phyloP scores from a whole-genome alignment of 2,329 filamentous ascomycete species.

The Paecilomyces formosus region DNA sequence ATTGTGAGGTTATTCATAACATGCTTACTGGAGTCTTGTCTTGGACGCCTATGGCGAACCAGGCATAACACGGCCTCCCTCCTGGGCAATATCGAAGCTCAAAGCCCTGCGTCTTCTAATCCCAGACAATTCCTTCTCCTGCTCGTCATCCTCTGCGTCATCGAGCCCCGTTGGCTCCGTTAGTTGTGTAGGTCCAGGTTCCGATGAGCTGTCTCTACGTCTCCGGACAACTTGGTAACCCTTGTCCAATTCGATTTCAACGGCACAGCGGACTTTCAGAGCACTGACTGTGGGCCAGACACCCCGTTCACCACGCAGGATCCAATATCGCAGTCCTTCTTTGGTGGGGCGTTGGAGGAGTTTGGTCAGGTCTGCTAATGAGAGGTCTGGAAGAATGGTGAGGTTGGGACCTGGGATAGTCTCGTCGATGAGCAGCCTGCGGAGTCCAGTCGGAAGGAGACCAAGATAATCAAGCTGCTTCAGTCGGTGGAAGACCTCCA shows the following conservation, averaged over 20 bases:
- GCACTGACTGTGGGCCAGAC: constrained; percentile 87
- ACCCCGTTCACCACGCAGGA: constrained; percentile 71
- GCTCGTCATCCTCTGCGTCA: too few species aligned
- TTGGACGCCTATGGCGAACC: not conserved
- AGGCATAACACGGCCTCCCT: not conserved
- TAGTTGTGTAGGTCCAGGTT: constrained; percentile 13
- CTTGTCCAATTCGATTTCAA: constrained; percentile 81
- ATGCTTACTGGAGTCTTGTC: not conserved
- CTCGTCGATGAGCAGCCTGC: constrained; percentile 76
- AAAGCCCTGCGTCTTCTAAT: constrained; percentile 9
- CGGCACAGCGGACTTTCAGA: constrained; percentile 69
- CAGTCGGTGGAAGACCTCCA: constrained; percentile 74
- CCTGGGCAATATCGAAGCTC: constrained; percentile 10
- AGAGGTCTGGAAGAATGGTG: constrained; percentile 75
- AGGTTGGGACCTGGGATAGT: constrained; percentile 69
- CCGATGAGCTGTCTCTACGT: constrained; percentile 12
- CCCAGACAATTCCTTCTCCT: too few species aligned
- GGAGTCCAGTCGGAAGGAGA: constrained; percentile 60
- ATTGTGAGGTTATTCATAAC: not conserved
- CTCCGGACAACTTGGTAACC: constrained; percentile 72
- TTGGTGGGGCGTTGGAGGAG: constrained; percentile 77
- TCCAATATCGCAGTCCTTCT: constrained; percentile 75
- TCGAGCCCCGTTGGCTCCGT: too few species aligned
- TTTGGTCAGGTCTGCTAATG: constrained; percentile 63
- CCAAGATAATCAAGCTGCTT: constrained; percentile 73